Evolutionary conservation across 129 eudicot species (phyloP).

Genomic region (carrot (Daucus carota)): DNA sequence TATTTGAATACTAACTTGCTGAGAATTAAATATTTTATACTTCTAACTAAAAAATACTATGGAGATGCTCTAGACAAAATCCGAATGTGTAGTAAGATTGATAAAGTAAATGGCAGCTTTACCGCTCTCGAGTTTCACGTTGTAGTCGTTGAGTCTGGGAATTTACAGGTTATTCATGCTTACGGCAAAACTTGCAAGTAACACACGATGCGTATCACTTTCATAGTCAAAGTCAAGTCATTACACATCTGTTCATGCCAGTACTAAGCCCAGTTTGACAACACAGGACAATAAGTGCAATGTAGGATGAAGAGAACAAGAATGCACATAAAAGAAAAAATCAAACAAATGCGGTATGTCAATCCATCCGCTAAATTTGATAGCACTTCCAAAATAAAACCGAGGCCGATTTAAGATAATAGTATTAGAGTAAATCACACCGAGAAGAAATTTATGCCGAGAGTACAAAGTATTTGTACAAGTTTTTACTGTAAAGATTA

Average conservation of each 20-base stretch:
- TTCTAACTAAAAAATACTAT: too few species aligned
- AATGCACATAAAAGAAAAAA: neutral
- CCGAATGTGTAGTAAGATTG: neutral
- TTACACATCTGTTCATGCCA: neutral
- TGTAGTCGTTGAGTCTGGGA: neutral
- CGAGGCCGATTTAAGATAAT: neutral
- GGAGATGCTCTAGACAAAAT: too few species aligned
- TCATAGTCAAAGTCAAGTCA: neutral
- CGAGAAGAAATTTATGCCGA: neutral
- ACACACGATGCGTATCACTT: neutral
- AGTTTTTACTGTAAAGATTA: conserved; percentile 27
- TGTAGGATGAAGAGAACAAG: neutral
- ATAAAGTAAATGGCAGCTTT: neutral
- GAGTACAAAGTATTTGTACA: neutral
- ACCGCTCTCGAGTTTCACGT: neutral
- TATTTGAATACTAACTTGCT: too few species aligned
- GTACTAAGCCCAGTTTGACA: neutral
- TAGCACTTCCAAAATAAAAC: neutral
- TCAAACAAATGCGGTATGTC: neutral
- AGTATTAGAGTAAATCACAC: neutral
- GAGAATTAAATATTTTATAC: too few species aligned
- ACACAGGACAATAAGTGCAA: neutral
- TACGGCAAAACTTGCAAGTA: neutral
- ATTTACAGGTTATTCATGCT: neutral
- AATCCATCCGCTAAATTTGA: neutral